These are phyloP conservation scores for Cochlearia excelsa DNA, from an alignment of 345 rosid genomes.

Conservation along the genomic window DNA sequence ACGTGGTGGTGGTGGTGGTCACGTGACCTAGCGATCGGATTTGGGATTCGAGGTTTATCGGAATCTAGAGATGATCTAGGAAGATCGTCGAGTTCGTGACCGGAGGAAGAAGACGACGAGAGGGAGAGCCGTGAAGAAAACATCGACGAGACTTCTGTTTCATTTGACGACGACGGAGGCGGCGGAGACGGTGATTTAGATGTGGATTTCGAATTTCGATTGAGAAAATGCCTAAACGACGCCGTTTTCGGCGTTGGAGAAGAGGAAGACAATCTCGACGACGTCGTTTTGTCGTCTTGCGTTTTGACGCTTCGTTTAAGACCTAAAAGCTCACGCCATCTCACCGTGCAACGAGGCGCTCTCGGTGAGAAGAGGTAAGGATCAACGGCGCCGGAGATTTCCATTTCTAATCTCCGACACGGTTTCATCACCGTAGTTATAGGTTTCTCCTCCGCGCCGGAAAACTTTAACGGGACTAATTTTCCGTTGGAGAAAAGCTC, in stretches of 20 bases:
- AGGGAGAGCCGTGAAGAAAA: constrained; percentile 53
- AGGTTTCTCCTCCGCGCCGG: constrained; percentile 19
- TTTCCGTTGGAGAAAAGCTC: constrained; percentile 88
- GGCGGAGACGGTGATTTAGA: constrained; percentile 3
- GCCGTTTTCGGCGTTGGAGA: constrained; percentile 14
- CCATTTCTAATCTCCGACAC: constrained; percentile 45
- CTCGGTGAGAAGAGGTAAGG: constrained; percentile 65
- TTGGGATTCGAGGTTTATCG: background rate
- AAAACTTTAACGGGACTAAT: constrained; percentile 68
- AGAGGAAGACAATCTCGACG: constrained; percentile 8
- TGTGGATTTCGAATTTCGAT: constrained; percentile 59
- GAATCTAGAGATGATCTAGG: constrained; percentile 49
- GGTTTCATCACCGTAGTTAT: constrained; percentile 33
- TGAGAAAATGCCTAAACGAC: constrained; percentile 59
- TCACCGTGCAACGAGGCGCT: constrained; percentile 80
- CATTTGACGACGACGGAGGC: constrained; percentile 34
- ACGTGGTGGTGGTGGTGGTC: background rate
- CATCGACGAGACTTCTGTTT: constrained; percentile 43
- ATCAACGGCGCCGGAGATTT: constrained; percentile 28
- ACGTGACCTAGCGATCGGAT: background rate
- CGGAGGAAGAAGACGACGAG: constrained; percentile 55
- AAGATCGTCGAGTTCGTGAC: constrained; percentile 51
- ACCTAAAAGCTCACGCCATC: constrained; percentile 86
- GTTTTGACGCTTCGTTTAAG: constrained; percentile 54
- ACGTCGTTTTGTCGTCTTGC: constrained; percentile 27